Conservation (phyloP, 2,329 filamentous ascomycete genomes). For the Scedosporium aurantiacum region DNA sequence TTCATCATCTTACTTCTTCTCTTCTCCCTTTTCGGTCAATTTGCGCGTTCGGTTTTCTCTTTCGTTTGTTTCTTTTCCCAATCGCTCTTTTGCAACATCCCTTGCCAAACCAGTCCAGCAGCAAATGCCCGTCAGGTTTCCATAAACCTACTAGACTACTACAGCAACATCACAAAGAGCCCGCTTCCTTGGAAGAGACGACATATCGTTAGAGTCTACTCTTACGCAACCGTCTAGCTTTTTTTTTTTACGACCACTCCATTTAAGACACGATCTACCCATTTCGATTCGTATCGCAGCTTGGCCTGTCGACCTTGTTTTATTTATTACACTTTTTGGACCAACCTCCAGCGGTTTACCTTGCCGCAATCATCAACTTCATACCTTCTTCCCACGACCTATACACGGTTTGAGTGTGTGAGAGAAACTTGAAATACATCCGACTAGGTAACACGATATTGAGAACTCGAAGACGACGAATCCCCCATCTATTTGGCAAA, state of each 20-base stretch:
- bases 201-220: neutral
- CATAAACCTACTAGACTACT: neutral
- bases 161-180: slow-evolving; percentile 1
- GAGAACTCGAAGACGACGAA: neutral
- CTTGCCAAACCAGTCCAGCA: neutral
- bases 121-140: slow-evolving; percentile 2
- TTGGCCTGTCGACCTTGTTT: slow-evolving; percentile 13
- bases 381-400: no score
- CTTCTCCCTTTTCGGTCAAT: slow-evolving; percentile 9
- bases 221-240: slow-evolving; percentile 5
- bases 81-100: neutral
- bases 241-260: slow-evolving; percentile 4
- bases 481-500: neutral
- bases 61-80: slow-evolving; percentile 4
- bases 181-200: neutral
- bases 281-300: slow-evolving; percentile 12
- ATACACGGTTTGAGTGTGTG: neutral
- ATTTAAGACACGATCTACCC: slow-evolving; percentile 4
- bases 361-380: neutral
- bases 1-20: neutral
- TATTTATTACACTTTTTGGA: slow-evolving; percentile 6
- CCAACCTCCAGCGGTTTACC: no score
- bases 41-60: slow-evolving; percentile 7
- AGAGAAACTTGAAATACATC: slow-evolving; percentile 6
- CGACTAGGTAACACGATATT: slow-evolving; percentile 10